A percentile compares a stretch with the other conserved stretches of the same genome.
phyloP scores from a whole-genome alignment of 257 asterid genomes.

The Voacanga thouarsii region DNA sequence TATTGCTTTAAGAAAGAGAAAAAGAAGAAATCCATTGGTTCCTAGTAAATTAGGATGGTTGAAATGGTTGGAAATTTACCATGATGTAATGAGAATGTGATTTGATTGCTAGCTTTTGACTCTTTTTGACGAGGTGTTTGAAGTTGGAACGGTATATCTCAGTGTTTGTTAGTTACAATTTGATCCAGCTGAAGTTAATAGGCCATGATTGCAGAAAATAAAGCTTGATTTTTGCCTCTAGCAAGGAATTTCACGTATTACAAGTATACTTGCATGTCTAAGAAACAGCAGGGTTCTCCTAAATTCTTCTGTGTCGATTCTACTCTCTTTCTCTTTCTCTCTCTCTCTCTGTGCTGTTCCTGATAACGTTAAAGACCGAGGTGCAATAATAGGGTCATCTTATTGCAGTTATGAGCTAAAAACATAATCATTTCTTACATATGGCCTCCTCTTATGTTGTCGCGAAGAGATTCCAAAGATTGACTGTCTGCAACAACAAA shows the following conservation, averaged over 20 bases:
- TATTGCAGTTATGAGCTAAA: slow-evolving; percentile 12
- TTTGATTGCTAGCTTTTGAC: slow-evolving; percentile 6
- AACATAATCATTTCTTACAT: slow-evolving; percentile 9
- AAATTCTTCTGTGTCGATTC: background rate
- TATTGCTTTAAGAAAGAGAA: background rate
- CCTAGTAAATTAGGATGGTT: background rate
- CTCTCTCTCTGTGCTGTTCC: background rate
- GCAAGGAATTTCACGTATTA: background rate
- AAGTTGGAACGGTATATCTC: background rate
- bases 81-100: background rate
- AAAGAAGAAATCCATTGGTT: background rate
- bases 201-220: slow-evolving; percentile 10
- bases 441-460: slow-evolving; percentile 9
- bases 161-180: background rate
- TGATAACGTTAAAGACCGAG: slow-evolving; percentile 4
- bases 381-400: slow-evolving; percentile 11
- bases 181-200: background rate
- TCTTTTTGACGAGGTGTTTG: slow-evolving; percentile 2
- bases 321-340: too few species aligned
- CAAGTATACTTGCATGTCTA: background rate
- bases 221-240: slow-evolving; percentile 11
- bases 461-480: background rate
- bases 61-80: background rate
- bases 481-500: background rate
- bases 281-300: background rate